Conservation (phyloP, 1,284 basidiomycete species). For the Irpex rosettiformis region DNA sequence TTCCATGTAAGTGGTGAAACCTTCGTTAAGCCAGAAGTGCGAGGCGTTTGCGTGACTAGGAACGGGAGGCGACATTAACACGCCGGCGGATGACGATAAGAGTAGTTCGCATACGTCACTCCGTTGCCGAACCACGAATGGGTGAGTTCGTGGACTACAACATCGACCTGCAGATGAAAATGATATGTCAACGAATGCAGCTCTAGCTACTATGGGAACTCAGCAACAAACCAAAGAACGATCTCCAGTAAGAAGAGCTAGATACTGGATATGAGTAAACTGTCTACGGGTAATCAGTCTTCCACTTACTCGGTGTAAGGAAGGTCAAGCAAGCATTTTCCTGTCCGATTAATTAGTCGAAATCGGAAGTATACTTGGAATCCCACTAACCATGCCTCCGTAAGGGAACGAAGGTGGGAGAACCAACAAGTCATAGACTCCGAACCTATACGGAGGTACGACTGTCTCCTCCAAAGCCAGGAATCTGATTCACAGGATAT, state of each 20-base stretch:
- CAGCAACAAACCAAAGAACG: slow-evolving; percentile 57
- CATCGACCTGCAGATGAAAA: slow-evolving; percentile 43
- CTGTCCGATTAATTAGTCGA: slow-evolving; percentile 28
- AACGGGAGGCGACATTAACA: background rate
- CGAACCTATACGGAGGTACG: slow-evolving; percentile 78
- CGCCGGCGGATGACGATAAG: background rate
- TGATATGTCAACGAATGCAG: background rate
- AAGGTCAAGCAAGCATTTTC: slow-evolving; percentile 86
- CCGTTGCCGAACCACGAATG: slow-evolving; percentile 89
- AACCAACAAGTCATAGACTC: slow-evolving; percentile 90
- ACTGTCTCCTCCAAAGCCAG: slow-evolving; percentile 74
- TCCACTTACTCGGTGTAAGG: slow-evolving; percentile 73
- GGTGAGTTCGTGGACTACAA: slow-evolving; percentile 77
- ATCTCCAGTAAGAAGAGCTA: slow-evolving; percentile 80
- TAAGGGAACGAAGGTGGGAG: slow-evolving; percentile 94
- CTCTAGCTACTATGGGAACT: background rate
- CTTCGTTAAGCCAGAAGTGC: slow-evolving; percentile 93
- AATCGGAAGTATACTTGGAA: background rate
- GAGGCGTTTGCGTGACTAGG: slow-evolving; percentile 61
- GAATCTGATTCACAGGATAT: slow-evolving; percentile 41
- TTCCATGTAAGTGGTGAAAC: slow-evolving; percentile 95
- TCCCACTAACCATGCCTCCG: slow-evolving; percentile 73
- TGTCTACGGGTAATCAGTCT: background rate
- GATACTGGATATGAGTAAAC: background rate
- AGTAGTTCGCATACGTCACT: slow-evolving; percentile 49